Evolutionary conservation across 129 eudicot species (phyloP), one percentile per base, ranked within the genome.

Genomic region (Tagetes erecta): DNA sequence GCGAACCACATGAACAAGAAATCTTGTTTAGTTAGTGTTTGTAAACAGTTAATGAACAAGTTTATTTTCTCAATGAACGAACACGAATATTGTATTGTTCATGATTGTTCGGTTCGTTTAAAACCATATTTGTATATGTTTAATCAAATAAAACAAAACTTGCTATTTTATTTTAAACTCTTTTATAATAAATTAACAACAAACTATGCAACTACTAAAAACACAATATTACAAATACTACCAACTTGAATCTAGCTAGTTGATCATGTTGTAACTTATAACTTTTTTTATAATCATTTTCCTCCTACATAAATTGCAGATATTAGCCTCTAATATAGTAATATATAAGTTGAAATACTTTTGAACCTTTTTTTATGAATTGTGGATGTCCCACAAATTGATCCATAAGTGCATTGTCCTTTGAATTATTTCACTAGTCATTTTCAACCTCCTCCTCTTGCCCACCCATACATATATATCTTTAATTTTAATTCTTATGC

Each of bases 391-490:
- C 81, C 81, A 77, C 68, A 77, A 76, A 57, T 42, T 44, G 75
- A 77, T 9, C 80, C 75, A 52, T 10, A 56, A 76, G 75, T 68
- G 62, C 62, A 45, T 57, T 77, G 68, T 56, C 60, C 72, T 52
- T 72, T 79, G 52, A 72, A 72, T 53, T 52, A 71, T 78, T 78
- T 78, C 73, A 53, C 73, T 38, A 40, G 82, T 79, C 82, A 64
- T 79, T 79, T 79, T 79, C 82, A 79, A 36, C 44, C 82, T 71
- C 39, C 57, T 62, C 60, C 49, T 65, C 75, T 56, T 67, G 69
- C 73, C 72, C 82, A 78, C 72, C 70, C 66, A 70, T 42, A 53
- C 33, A 46, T 70, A 31, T 58, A 60, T 55, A 55, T 55, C 77
- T 64, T 71, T 63, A 52, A 11, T 64, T 71, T 51, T 71, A 62